These are phyloP conservation scores for Agmasoma carcini DNA, from an alignment of 371 early-diverging fungal genomes.

Conservation along the genomic window DNA sequence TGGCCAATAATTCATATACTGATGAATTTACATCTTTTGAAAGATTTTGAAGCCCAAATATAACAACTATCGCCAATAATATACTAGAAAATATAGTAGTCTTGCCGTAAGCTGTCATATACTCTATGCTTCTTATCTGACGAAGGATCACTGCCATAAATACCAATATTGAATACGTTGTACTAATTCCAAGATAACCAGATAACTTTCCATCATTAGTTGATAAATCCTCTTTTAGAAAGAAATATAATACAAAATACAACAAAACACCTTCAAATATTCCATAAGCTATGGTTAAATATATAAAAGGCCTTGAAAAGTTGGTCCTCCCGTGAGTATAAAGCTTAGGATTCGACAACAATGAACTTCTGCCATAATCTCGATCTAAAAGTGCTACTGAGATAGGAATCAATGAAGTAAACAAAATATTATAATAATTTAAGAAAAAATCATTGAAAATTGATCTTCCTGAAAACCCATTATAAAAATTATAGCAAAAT, in stretches of 20 bases:
- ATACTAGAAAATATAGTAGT: conserved; percentile 29
- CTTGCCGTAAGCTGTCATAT: conserved; percentile 17
- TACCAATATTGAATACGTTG: conserved; percentile 33
- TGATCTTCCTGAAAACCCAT: conserved; percentile 49
- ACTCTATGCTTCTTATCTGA: conserved; percentile 37
- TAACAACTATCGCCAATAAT: conserved; percentile 10
- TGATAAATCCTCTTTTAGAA: conserved; percentile 20
- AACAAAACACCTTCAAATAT: conserved; percentile 20
- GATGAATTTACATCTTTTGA: neutral
- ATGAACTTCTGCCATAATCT: conserved; percentile 4
- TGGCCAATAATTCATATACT: conserved; percentile 8
- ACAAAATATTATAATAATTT: conserved; percentile 52
- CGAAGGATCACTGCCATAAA: conserved; percentile 36
- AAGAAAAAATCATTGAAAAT: conserved; percentile 51
- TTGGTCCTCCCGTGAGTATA: conserved; percentile 19
- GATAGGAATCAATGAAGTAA: conserved; percentile 52
- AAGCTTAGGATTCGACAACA: conserved; percentile 10
- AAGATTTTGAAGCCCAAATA: conserved; percentile 37
- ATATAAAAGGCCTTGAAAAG: conserved; percentile 22
- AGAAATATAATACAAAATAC: conserved; percentile 16
- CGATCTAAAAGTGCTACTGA: conserved; percentile 49
- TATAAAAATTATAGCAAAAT: conserved; percentile 49
- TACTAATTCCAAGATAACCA: conserved; percentile 31
- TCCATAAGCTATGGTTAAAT: conserved; percentile 23
- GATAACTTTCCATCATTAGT: conserved; percentile 17